These are phyloP conservation scores for Leptographium procerum DNA, from an alignment of 2,329 filamentous ascomycete species.

Conservation along the genomic window DNA sequence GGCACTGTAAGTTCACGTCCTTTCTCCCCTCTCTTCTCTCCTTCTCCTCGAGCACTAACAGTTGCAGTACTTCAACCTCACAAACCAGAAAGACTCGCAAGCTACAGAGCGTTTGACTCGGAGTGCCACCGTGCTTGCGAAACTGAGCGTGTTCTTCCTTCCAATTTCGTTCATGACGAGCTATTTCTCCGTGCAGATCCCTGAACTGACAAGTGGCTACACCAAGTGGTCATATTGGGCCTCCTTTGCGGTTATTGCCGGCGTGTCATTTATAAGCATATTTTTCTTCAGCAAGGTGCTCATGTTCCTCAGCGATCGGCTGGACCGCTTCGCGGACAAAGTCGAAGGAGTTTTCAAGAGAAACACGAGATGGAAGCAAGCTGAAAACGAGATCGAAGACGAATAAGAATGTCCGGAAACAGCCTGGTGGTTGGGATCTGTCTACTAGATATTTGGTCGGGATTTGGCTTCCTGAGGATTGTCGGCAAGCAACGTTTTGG, in stretches of 20 bases:
- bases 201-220: slow-evolving; percentile 44
- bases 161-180: slow-evolving; percentile 64
- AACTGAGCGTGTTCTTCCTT: slow-evolving; percentile 64
- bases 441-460: neutral
- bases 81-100: slow-evolving; percentile 62
- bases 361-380: neutral
- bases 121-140: slow-evolving; percentile 61
- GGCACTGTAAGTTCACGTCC: slow-evolving; percentile 39
- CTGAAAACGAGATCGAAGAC: neutral
- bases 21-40: no score
- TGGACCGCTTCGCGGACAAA: slow-evolving; percentile 21
- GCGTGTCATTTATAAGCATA: slow-evolving; percentile 45
- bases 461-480: no score
- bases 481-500: no score
- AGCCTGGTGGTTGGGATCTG: neutral
- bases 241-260: slow-evolving; percentile 52
- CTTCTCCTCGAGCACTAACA: neutral
- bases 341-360: neutral
- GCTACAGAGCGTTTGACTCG: slow-evolving; percentile 61
- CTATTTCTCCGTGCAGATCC: slow-evolving; percentile 60
- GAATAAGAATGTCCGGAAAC: no score
- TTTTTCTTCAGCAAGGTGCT: slow-evolving; percentile 39
- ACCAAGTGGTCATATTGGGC: slow-evolving; percentile 55
- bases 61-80: slow-evolving; percentile 62
- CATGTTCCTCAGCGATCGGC: slow-evolving; percentile 32